Percentiles rank a stretch among this genome's conserved stretches.
phyloP scores from a whole-genome alignment of 768 basidiomycete genomes.

The Inosperma sp. region DNA sequence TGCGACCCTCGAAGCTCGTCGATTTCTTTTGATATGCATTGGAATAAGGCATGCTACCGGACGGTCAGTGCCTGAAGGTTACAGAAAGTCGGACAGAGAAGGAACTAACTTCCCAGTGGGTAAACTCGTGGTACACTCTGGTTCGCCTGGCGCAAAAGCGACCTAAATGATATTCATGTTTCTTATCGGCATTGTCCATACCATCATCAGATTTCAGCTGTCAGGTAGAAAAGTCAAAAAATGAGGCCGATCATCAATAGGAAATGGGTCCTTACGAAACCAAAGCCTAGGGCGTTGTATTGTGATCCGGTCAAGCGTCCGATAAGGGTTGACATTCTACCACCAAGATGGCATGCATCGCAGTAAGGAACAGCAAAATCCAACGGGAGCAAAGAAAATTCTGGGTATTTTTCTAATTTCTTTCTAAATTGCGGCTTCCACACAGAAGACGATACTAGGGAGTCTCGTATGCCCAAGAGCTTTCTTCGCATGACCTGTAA shows the following conservation, averaged over 20 bases:
- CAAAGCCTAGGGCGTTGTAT: constrained; percentile 71
- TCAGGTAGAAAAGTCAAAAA: background rate
- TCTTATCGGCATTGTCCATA: constrained; percentile 19
- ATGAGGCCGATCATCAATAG: background rate
- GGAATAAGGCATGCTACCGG: constrained; percentile 60
- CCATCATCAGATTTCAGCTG: background rate
- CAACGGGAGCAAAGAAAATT: constrained; percentile 49
- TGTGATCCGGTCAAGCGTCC: constrained; percentile 60
- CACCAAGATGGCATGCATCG: constrained; percentile 78
- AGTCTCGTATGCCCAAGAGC: constrained; percentile 63
- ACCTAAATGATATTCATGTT: constrained; percentile 58
- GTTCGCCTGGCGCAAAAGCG: constrained; percentile 74
- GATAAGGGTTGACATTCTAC: constrained; percentile 58
- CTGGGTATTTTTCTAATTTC: constrained; percentile 61
- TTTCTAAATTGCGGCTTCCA: constrained; percentile 73
- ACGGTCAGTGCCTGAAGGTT: constrained; percentile 8
- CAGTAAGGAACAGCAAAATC: constrained; percentile 60
- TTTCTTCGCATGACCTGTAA: constrained; percentile 64
- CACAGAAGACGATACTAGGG: constrained; percentile 77
- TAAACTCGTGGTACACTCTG: constrained; percentile 62
- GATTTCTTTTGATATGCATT: constrained; percentile 52
- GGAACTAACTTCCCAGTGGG: constrained; percentile 75
- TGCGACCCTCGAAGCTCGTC: constrained; percentile 42
- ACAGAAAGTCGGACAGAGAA: constrained; percentile 10
- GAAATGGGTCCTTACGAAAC: constrained; percentile 14